Conservation (phyloP, 331 rosid genomes). For the Quercus tomentella region DNA sequence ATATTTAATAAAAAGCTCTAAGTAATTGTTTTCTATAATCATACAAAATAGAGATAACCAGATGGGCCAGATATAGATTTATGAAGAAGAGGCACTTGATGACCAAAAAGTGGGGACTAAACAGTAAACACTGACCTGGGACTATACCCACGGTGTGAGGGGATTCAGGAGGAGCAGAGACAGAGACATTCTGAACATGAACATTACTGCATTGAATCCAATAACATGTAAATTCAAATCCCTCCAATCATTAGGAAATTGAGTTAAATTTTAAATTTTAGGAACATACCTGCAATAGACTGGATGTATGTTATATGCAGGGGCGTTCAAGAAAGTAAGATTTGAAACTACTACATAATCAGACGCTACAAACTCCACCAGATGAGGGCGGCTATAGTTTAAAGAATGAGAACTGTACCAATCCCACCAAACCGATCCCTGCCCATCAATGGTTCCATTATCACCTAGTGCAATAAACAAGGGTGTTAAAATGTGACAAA, state of each 20-base stretch:
- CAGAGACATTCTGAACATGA: conserved; percentile 71
- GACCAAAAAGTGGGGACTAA: conserved; percentile 1
- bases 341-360: conserved; percentile 77
- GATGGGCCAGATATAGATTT: neutral
- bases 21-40: neutral
- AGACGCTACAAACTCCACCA: conserved; percentile 68
- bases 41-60: neutral
- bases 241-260: neutral
- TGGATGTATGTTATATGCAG: conserved; percentile 88
- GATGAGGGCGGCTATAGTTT: conserved; percentile 92
- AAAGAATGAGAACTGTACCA: conserved; percentile 63
- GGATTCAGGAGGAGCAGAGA: conserved; percentile 72
- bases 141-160: conserved; percentile 88
- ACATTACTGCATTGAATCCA: conserved; percentile 67
- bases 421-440: conserved; percentile 96
- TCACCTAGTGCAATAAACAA: conserved; percentile 53
- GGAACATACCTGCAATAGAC: conserved; percentile 85
- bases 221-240: neutral
- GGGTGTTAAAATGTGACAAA: conserved; percentile 17
- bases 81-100: neutral
- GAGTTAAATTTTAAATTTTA: neutral
- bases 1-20: neutral
- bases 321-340: conserved; percentile 85
- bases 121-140: conserved; percentile 64
- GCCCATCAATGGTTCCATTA: conserved; percentile 87